phyloP scores from a whole-genome alignment of 495 filamentous ascomycete species.

The Physcia stellaris region DNA sequence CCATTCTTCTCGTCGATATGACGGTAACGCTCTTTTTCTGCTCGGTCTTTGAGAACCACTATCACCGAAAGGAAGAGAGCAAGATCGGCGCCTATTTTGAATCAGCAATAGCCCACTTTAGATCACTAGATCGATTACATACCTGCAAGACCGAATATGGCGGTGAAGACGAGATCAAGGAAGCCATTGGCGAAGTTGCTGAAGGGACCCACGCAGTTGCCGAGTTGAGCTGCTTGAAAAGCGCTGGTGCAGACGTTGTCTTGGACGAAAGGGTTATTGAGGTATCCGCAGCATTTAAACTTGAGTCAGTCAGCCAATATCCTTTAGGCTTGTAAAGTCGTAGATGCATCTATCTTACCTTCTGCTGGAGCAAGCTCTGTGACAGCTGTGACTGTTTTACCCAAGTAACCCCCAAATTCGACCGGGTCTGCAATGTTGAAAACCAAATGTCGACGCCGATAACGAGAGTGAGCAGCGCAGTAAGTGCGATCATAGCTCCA shows the following conservation, averaged over 20 bases:
- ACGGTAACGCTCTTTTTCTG: constrained; percentile 55
- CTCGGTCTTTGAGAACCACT: constrained; percentile 57
- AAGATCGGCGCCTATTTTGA: constrained; percentile 34
- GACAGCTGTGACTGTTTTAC: constrained; percentile 29
- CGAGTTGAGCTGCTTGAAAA: constrained; percentile 48
- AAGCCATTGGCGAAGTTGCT: constrained; percentile 50
- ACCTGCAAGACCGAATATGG: constrained; percentile 60
- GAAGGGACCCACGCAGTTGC: constrained; percentile 50
- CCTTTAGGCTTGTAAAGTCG: constrained; percentile 11
- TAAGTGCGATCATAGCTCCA: constrained; percentile 43
- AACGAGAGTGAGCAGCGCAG: constrained; percentile 46
- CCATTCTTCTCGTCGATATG: constrained; percentile 62
- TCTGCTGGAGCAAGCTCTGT: constrained; percentile 51
- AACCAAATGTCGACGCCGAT: constrained; percentile 59
- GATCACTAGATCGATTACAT: constrained; percentile 6
- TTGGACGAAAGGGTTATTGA: constrained; percentile 45
- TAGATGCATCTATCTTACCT: constrained; percentile 27
- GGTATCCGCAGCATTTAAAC: constrained; percentile 66
- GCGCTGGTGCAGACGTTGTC: constrained; percentile 47
- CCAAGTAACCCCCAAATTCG: constrained; percentile 43
- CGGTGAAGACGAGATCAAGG: constrained; percentile 60
- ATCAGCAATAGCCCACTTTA: neutral
- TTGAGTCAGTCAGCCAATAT: constrained; percentile 14
- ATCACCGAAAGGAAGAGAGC: constrained; percentile 50
- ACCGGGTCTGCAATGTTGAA: constrained; percentile 47